These are phyloP conservation scores for Pestalotiopsis sp. DNA, from an alignment of 2,329 filamentous ascomycete species.

Conservation along the genomic window DNA sequence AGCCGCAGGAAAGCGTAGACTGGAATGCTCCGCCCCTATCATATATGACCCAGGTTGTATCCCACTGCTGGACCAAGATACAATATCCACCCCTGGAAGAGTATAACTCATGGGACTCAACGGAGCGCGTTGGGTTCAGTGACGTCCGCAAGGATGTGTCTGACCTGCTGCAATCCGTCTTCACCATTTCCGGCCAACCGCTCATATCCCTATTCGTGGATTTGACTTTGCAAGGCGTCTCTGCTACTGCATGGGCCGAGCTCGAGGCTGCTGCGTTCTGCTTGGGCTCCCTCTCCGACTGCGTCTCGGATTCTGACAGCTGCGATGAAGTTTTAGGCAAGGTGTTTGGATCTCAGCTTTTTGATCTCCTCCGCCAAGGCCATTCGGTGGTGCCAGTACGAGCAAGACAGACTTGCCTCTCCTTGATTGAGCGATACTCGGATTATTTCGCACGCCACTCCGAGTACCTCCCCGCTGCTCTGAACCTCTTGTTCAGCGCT, in stretches of 20 bases:
- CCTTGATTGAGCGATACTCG: slow-evolving; percentile 71
- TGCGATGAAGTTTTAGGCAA: slow-evolving; percentile 60
- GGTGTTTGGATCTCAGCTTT: slow-evolving; percentile 63
- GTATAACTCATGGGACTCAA: slow-evolving; percentile 69
- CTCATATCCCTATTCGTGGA: slow-evolving; percentile 60
- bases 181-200: slow-evolving; percentile 58
- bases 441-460: slow-evolving; percentile 75
- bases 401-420: slow-evolving; percentile 68
- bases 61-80: slow-evolving; percentile 69
- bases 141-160: slow-evolving; percentile 78
- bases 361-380: slow-evolving; percentile 54
- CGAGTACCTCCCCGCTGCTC: slow-evolving; percentile 66
- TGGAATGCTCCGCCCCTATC: slow-evolving; percentile 63
- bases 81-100: slow-evolving; percentile 63
- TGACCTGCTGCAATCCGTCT: slow-evolving; percentile 75
- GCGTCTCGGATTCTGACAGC: slow-evolving; percentile 56
- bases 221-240: slow-evolving; percentile 52
- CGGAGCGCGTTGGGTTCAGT: slow-evolving; percentile 66
- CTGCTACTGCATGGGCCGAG: slow-evolving; percentile 55
- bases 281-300: slow-evolving; percentile 68
- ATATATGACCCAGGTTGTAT: slow-evolving; percentile 65
- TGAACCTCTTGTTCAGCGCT: slow-evolving; percentile 75
- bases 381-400: slow-evolving; percentile 59
- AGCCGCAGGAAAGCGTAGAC: slow-evolving; percentile 42
- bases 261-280: slow-evolving; percentile 65